These are phyloP conservation scores for Yamadazyma ubonensis DNA, from an alignment of 805 yeast species.

Conservation along the genomic window DNA sequence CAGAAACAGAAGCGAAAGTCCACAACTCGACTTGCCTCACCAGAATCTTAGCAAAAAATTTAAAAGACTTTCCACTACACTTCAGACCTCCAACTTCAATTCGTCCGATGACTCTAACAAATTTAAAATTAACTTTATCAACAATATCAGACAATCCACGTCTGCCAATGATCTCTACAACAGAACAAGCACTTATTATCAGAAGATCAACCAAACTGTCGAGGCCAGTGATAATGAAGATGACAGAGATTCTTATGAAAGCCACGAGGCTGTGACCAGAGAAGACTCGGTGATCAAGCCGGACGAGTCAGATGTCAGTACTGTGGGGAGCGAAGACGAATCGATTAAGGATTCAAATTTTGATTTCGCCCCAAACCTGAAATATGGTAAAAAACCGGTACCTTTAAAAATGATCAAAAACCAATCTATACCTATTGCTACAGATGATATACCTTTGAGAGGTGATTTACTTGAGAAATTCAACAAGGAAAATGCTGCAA, in stretches of 20 bases:
- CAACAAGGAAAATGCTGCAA: constrained; percentile 4
- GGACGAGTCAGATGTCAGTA: constrained; percentile 22
- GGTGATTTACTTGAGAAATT: constrained; percentile 24
- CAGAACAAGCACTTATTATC: constrained; percentile 32
- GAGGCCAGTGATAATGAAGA: constrained; percentile 3
- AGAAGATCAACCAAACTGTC: constrained; percentile 27
- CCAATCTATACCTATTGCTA: constrained; percentile 11
- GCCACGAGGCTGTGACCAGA: constrained; percentile 1
- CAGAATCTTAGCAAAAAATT: constrained; percentile 35
- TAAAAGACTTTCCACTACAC: constrained; percentile 35
- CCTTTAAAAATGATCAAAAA: constrained; percentile 20
- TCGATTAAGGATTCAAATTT: constrained; percentile 3
- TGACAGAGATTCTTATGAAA: constrained; percentile 13
- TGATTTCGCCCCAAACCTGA: constrained; percentile 2
- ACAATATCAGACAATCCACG: constrained; percentile 28
- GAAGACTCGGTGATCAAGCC: constrained; percentile 11
- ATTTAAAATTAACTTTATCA: constrained; percentile 39
- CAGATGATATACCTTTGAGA: constrained; percentile 27
- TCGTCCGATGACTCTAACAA: constrained; percentile 41
- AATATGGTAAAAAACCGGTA: constrained; percentile 12
- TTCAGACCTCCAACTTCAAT: constrained; percentile 26
- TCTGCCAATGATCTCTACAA: constrained; percentile 6
- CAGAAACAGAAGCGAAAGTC: constrained; percentile 18
- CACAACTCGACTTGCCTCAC: constrained; percentile 24
- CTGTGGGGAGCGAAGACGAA: constrained; percentile 11